Base-by-base conservation (phyloP, 768 basidiomycete species). In the Wakefieldia striispora region DNA sequence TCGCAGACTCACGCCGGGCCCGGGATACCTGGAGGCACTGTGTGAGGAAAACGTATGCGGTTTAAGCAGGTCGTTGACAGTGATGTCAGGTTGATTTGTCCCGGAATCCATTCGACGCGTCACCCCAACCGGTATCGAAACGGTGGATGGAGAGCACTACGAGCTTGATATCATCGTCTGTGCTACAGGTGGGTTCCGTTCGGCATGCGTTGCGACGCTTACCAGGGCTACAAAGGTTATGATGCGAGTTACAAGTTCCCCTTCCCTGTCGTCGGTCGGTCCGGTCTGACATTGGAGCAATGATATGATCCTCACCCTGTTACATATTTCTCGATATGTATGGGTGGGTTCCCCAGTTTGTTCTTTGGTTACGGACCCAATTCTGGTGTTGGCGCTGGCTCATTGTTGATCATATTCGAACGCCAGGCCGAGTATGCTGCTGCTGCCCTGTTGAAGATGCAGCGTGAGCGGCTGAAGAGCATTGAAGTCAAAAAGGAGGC, bases 331-430 rank as follows among this genome's bases (percentile, higher is more conserved):
- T 72, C 78, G 7, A 60, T 85, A 27, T 75, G 78, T 19, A 74
- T 80, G 17, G 79, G 83, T 40, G 81, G 79, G 8, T 85, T 86
- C 65, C 85, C 86, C n/a, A 86, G 84, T 64, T 80, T 76, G 75
- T 85, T 85, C 70, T 70, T 75, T 46, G 59, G 69, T 17, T 57
- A 79, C 10, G 83, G 84, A 0, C 83, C 84, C 2, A 84, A 83
- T 59, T 71, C 80, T 1, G 73, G 57, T 8, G 74, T 83, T 14
- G 81, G 79, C 3, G 70, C 77, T 0, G 81, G 83, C 0, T 79
- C 78, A 14, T 62, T 86, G n/a, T 59, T 84, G 3, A 62, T 79
- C 19, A 34, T 85, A 0, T 70, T 82, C 31, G 83, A 86, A 62
- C 66, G 72, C 12, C 75, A 83, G 54, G 74, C 82, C 6, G 78